Evolutionary conservation across 495 filamentous ascomycete species (phyloP), one percentile per base, ranked within the genome.

Genomic region (Corynascus novoguineensis): DNA sequence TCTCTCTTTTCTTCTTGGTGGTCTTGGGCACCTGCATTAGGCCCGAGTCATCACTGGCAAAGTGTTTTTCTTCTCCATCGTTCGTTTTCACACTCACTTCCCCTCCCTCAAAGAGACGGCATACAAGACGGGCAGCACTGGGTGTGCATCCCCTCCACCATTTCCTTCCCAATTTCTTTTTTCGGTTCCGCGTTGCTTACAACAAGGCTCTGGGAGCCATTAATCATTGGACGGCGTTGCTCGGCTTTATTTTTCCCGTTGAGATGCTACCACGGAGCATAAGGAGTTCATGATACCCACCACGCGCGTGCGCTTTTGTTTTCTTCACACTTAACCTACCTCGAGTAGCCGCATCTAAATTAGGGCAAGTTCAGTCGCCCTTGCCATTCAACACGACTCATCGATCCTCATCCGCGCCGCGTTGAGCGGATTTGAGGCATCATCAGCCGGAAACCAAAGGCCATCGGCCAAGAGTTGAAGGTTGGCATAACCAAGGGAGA

Each of bases 211-310:
- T 57, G 35, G 44, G 21, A 57, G 55, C 28, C 38, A 14, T 19
- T 35, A 37, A 35, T 50, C 5, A 28, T 37, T 44, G 21, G 55
- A 37, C 24, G 22, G 38, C 31, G 24, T 45, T 35, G 2, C 15
- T 58, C 17, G 10, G 22, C 44, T 53, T 5, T 15, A 38, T 28
- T 27, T 45, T 15, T 19, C 17, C 19, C 14, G 19, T n/a, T 38
- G 27, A 25, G 19, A 32, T 19, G 2, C 32, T 6, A 37, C 37
- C 3, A 51, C 47, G 15, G n/a, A 45, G 19, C 47, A 51, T 45
- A 45, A 51, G 47, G 55, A 51, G 47, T 29, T 45, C 0, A 51
- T 51, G 40, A 58, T 37, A 58, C 55, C 55, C 55, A 49, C 32
- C 27, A 27, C 17, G 37, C 24, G 24, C n/a, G n/a, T n/a, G n/a